Evolutionary conservation across 768 basidiomycete genomes (phyloP), one percentile per base, ranked within the genome.

Genomic region (Hygrocybe punicea): DNA sequence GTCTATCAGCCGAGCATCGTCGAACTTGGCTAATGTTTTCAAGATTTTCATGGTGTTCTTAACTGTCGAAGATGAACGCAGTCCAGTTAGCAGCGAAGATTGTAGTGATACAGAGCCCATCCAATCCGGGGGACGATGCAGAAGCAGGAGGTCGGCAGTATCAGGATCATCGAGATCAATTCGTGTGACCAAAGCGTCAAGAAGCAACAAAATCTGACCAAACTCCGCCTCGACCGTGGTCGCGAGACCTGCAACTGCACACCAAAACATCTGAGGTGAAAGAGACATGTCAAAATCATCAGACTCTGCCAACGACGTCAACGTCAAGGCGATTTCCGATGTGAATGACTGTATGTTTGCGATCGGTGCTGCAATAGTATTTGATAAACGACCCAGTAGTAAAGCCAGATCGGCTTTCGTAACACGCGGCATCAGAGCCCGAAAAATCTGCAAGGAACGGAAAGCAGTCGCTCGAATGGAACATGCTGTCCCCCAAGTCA

Each of bases 391-490:
- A 29, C 89, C 89, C 3, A 98, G 79, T 21, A 95, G 77, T 48
- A 87, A 80, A 1, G 89, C 89, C 16, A 97, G 78, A 69, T 91
- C 87, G 7, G 78, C 72, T 56, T 85, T 82, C 52, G 83, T 85
- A 39, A 92, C 80, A 24, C 80, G 76, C 0, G 92, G 88, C 66
- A 84, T 82, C 19, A 97, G 75, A 1, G 88, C 83, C 36, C 92
- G 86, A 72, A 91, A 93, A n/a, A 93, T 77, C 68, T 97, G 94
- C 58, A 97, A 76, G 9, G 93, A 95, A 33, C 93, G 82, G 73
- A 90, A 91, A 2, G 95, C 93, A 17, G 86, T 84, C 37, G 85
- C 84, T 47, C 92, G 84, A 59, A 93, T 91, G 14, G 91, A 88
- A 65, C 93, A 96, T 2, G 86, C 79, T 11, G 92, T 93, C 4